Base-by-base conservation (phyloP, 2,329 filamentous ascomycete species). In the Penicillium sp. region DNA sequence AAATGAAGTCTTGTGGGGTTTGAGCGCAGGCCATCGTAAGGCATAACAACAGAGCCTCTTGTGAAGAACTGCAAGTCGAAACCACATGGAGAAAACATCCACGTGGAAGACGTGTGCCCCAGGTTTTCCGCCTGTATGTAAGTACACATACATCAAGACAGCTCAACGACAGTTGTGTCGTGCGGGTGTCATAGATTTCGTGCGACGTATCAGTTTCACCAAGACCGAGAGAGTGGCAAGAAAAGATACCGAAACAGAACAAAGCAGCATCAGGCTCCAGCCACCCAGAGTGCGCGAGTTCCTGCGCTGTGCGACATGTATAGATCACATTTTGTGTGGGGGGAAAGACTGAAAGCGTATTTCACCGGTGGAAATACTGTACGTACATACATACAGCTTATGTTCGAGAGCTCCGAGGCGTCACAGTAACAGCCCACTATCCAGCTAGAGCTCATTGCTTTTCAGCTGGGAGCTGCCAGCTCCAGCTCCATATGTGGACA, bases 291-390 rank as follows among this genome's bases (percentile, higher is more conserved):
- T 8, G n/a, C 21, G 48, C 19, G 34, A 39, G 51, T 52, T 54
- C 54, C 56, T 59, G 58, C 47, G 49, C 55, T 40, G 55, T 49
- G 24, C 52, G 31, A 54, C 31, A n/a, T 50, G 37, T 56, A 60
- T 55, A 54, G 48, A 51, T 60, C 58, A 60, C 52, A 60, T 55
- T 60, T 52, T 39, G 11, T 19, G 47, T 52, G 26, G 37, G 23
- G 46, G n/a, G n/a, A n/a, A n/a, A n/a, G n/a, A n/a, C 18, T 18
- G 31, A 48, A 46, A 45, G 24, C 19, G 53, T 56, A 51, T 53
- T 55, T 40, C 45, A 40, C 8, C 2, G 16, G 1, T 11, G 21
- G 24, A 18, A 40, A 40, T 40, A 40, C 37, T 24, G 10, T n/a
- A n/a, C n/a, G n/a, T n/a, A n/a, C 34, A 21, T 36, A 29, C 5